These are phyloP conservation scores for Aspergillus homomorphus DNA, from an alignment of 495 filamentous ascomycete species.

Conservation along the genomic window DNA sequence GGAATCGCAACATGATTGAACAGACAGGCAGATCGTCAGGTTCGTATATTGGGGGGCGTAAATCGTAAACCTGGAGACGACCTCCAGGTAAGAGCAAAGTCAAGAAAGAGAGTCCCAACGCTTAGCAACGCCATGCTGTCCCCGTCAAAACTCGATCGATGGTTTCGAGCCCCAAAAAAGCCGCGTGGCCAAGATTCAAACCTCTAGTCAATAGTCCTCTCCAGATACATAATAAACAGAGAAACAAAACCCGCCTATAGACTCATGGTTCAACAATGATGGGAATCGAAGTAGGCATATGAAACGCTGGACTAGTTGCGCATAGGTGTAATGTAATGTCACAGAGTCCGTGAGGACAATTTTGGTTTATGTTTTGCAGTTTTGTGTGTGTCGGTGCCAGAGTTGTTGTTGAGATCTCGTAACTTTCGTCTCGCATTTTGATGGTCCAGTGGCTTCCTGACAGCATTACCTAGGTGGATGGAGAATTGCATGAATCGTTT, in stretches of 20 bases:
- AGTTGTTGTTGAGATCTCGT: background rate
- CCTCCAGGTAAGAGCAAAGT: conserved; percentile 7
- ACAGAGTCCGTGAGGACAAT: conserved; percentile 26
- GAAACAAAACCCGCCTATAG: conserved; percentile 14
- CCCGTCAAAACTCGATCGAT: conserved; percentile 10
- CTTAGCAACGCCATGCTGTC: conserved; percentile 21
- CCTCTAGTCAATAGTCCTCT: conserved; percentile 33
- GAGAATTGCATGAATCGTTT: no score
- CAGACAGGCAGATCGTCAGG: background rate
- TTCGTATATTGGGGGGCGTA: background rate
- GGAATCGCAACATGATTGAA: conserved; percentile 4
- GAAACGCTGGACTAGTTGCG: conserved; percentile 8
- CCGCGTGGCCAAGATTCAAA: conserved; percentile 42
- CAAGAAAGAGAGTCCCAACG: conserved; percentile 19
- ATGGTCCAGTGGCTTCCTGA: background rate
- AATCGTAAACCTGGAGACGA: conserved; percentile 10
- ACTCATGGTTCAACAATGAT: conserved; percentile 1
- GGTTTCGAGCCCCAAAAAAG: conserved; percentile 21
- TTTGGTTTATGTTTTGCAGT: conserved; percentile 18
- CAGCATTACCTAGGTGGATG: background rate
- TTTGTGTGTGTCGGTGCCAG: conserved; percentile 4
- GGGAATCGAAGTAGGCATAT: conserved; percentile 7
- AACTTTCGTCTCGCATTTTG: background rate
- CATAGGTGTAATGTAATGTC: conserved; percentile 19
- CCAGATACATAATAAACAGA: conserved; percentile 15